Conservation (phyloP, 2,329 filamentous ascomycete species). For the Talaromyces piceae region DNA sequence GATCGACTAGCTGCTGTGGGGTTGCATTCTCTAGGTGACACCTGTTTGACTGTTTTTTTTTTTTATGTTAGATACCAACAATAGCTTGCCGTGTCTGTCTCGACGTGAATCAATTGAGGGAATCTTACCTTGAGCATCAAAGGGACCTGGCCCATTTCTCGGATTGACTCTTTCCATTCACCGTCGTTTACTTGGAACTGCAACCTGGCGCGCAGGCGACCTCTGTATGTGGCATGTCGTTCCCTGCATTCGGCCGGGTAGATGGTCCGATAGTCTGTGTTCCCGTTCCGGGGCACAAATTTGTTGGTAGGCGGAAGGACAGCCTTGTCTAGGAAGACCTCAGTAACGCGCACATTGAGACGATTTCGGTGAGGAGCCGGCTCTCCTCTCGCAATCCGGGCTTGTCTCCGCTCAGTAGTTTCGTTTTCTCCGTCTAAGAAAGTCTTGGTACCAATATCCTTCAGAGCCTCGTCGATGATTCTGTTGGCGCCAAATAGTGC, state of each 20-base stretch:
- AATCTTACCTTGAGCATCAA: conserved; percentile 78
- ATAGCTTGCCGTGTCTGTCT: too few relatives aligned
- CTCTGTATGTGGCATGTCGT: conserved; percentile 83
- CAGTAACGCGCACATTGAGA: conserved; percentile 69
- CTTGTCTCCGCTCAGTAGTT: conserved; percentile 29
- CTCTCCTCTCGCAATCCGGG: conserved; percentile 46
- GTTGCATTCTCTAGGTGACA: conserved; percentile 85
- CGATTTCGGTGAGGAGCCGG: conserved; percentile 58
- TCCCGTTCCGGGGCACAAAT: conserved; percentile 58
- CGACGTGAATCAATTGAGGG: background rate
- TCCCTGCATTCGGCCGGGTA: conserved; percentile 90
- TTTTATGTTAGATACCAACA: background rate
- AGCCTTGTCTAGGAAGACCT: conserved; percentile 76
- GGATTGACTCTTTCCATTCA: conserved; percentile 70
- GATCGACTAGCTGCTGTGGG: conserved; percentile 71
- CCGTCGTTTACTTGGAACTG: conserved; percentile 84
- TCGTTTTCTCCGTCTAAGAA: conserved; percentile 70
- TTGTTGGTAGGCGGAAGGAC: conserved; percentile 76
- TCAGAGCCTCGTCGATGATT: conserved; percentile 65
- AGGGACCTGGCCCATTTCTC: conserved; percentile 82
- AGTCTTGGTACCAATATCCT: conserved; percentile 82
- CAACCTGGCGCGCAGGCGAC: conserved; percentile 72
- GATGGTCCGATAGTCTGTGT: conserved; percentile 56
- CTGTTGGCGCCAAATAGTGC: conserved; percentile 70
- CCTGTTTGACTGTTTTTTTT: conserved; percentile 66